Conservation (phyloP, 2,329 filamentous ascomycete species). For the Coniochaeta sp. region DNA sequence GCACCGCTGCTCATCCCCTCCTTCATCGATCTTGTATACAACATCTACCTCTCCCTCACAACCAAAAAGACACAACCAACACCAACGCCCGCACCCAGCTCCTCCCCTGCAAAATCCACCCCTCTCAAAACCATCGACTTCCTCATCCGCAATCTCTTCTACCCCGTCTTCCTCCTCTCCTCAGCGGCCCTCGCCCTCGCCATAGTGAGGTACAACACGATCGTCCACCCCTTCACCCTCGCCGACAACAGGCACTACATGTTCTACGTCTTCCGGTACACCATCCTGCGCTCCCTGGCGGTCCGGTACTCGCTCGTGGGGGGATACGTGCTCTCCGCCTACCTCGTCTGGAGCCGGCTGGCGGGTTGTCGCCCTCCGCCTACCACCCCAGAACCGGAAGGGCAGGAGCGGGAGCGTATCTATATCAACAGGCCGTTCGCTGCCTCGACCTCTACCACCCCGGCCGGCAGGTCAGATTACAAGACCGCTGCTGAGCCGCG, state of each 20-base stretch:
- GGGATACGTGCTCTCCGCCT: conserved; percentile 65
- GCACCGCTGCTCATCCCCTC: conserved; percentile 61
- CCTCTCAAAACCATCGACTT: conserved; percentile 13
- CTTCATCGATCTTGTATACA: conserved; percentile 30
- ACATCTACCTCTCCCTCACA: conserved; percentile 14
- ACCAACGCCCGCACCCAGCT: no score
- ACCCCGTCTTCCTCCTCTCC: conserved; percentile 29
- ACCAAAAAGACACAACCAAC: no score
- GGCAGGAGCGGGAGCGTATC: not conserved
- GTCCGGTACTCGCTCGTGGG: conserved; percentile 62
- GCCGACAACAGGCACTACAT: conserved; percentile 97
- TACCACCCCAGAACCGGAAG: conserved; percentile 1
- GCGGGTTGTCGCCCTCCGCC: conserved; percentile 39
- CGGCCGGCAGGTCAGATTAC: not conserved
- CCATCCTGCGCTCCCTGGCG: conserved; percentile 57
- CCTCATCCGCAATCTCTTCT: conserved; percentile 24
- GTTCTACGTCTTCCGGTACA: conserved; percentile 89
- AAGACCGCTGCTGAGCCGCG: no score
- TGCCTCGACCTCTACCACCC: not conserved
- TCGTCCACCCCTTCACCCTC: conserved; percentile 90
- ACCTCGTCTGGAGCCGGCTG: conserved; percentile 59
- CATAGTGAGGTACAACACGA: conserved; percentile 75
- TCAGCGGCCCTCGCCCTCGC: conserved; percentile 29
- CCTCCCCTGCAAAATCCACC: not conserved
- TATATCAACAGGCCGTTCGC: conserved; percentile 8